These are phyloP conservation scores for Plasmodium berghei DNA, from an alignment of 169 alveolate genomes.

Conservation along the genomic window DNA sequence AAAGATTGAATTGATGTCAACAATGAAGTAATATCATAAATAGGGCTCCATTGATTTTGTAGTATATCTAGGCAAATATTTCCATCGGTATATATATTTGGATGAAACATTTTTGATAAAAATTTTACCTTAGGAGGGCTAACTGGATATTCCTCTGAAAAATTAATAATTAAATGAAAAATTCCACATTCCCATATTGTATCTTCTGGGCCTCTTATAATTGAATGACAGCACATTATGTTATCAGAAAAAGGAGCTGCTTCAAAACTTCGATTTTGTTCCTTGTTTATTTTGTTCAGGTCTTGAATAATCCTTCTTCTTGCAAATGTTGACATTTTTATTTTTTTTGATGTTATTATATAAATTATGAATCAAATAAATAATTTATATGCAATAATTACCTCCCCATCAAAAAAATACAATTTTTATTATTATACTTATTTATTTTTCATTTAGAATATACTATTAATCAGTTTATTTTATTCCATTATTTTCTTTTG, in stretches of 20 bases:
- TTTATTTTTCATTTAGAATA: too few species aligned
- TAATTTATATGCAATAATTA: too few species aligned
- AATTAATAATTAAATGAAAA: constrained; percentile 91
- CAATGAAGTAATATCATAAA: constrained; percentile 94
- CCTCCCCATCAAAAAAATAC: too few species aligned
- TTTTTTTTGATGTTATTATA: background rate
- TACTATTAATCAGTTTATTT: too few species aligned
- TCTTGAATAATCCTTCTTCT: constrained; percentile 93
- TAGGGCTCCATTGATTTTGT: constrained; percentile 96
- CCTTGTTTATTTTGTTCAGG: constrained; percentile 90
- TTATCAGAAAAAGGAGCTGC: constrained; percentile 94
- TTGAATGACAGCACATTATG: constrained; percentile 95
- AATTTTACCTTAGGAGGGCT: constrained; percentile 93
- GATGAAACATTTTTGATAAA: constrained; percentile 91
- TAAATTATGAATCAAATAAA: too few species aligned
- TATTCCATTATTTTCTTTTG: background rate
- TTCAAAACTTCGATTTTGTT: constrained; percentile 90
- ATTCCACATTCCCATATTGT: constrained; percentile 97
- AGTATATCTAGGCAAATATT: constrained; percentile 91
- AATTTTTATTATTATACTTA: too few species aligned
- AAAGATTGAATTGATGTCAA: constrained; percentile 95
- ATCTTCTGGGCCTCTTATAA: constrained; percentile 96
- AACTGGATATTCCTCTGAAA: constrained; percentile 93
- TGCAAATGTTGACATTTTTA: constrained; percentile 85
- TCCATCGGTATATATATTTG: constrained; percentile 94